phyloP scores from a whole-genome alignment of 2,329 filamentous ascomycete genomes.

The Botrytis deweyae region DNA sequence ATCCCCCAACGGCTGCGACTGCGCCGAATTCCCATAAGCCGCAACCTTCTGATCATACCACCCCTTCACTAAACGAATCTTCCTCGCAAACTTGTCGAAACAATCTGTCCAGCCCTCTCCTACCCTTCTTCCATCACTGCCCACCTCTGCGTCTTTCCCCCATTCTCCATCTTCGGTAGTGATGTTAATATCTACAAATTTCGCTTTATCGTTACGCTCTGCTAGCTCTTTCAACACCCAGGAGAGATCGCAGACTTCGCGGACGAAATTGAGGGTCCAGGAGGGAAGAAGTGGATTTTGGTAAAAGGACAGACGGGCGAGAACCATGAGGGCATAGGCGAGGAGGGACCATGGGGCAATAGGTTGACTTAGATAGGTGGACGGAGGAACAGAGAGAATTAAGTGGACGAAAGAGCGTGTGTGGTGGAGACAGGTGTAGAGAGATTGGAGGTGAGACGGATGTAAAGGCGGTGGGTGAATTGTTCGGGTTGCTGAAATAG shows the following conservation, averaged over 20 bases:
- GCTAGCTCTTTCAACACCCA: background rate
- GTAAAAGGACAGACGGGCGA: conserved; percentile 14
- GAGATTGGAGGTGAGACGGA: conserved; percentile 1
- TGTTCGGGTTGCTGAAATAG: background rate
- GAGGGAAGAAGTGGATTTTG: background rate
- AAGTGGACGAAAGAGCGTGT: background rate
- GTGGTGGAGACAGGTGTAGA: conserved; percentile 11
- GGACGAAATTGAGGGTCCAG: conserved; percentile 13
- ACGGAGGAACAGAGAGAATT: background rate
- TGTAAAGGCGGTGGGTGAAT: background rate
- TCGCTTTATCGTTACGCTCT: background rate
- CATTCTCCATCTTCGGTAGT: background rate
- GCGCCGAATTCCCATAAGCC: background rate
- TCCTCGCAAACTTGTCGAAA: conserved; percentile 18
- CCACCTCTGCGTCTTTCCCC: background rate
- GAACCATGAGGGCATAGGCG: conserved; percentile 9
- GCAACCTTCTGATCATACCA: conserved; percentile 3
- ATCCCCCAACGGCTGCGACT: background rate
- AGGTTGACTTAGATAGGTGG: conserved; percentile 6
- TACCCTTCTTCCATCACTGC: background rate
- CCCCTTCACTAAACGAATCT: background rate
- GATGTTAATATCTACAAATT: background rate
- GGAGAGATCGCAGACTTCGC: conserved; percentile 11
- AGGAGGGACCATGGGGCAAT: conserved; percentile 2
- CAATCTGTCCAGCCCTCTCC: conserved; percentile 2